Percentiles rank a stretch among this genome's conserved stretches.
Evolutionary conservation across 2,329 filamentous ascomycete species (phyloP).

Genomic region (Corinectria fuckeliana): DNA sequence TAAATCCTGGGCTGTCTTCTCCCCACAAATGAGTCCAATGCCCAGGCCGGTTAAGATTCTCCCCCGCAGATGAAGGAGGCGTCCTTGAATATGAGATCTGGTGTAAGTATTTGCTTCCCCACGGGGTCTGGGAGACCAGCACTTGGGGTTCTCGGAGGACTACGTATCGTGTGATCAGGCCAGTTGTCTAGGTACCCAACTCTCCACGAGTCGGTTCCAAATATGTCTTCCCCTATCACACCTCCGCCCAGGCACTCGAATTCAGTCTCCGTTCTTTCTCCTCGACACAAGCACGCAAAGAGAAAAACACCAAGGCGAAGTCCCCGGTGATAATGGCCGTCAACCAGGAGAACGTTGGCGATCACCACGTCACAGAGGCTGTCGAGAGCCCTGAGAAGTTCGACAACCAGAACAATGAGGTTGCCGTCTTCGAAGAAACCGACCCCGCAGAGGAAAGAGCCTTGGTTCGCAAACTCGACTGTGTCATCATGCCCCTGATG

Average conservation of each 20-base stretch:
- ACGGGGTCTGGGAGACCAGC: too few relatives aligned
- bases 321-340: slow-evolving; percentile 14
- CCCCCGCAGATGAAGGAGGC: background rate
- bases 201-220: too few relatives aligned
- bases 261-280: background rate
- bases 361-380: background rate
- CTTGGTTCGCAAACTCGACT: slow-evolving; percentile 26
- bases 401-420: slow-evolving; percentile 11
- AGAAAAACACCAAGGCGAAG: too few relatives aligned
- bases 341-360: background rate
- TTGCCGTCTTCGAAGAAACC: slow-evolving; percentile 26
- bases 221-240: too few relatives aligned
- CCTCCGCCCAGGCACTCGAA: background rate
- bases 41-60: background rate
- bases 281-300: background rate
- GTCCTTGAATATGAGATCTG: background rate
- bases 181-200: too few relatives aligned
- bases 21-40: background rate
- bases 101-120: too few relatives aligned
- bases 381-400: slow-evolving; percentile 12
- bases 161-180: too few relatives aligned
- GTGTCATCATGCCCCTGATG: slow-evolving; percentile 28
- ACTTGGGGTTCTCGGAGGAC: too few relatives aligned
- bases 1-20: background rate
- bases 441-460: slow-evolving; percentile 23